phyloP scores from a whole-genome alignment of 306 rosid species.

The Fragaria nilgerrensis region DNA sequence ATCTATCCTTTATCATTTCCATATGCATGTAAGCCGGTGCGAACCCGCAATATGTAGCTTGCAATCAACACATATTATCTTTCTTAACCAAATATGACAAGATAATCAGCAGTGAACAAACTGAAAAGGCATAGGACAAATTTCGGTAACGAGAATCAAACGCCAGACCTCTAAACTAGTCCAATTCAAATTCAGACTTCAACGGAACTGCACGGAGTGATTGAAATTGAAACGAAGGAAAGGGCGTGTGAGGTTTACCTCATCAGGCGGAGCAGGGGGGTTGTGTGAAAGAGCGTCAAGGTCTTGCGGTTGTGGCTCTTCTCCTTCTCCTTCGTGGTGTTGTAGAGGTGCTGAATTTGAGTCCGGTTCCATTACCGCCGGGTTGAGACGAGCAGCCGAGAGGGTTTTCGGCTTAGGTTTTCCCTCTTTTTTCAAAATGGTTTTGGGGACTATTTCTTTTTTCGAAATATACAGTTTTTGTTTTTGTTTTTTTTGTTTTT shows the following conservation, averaged over 20 bases:
- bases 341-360: conserved; percentile 26
- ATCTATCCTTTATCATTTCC: no score
- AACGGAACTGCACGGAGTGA: not conserved
- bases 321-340: conserved; percentile 30
- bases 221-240: not conserved
- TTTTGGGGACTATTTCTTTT: no score
- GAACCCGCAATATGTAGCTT: not conserved
- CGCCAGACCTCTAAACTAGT: not conserved
- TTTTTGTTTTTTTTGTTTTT: no score
- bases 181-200: not conserved
- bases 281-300: conserved; percentile 46
- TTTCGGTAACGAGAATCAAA: not conserved
- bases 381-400: not conserved
- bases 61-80: not conserved
- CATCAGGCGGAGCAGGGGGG: conserved; percentile 70
- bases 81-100: not conserved
- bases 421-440: conserved; percentile 19
- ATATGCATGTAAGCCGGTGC: no score
- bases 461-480: no score
- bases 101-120: not conserved
- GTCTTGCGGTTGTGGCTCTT: conserved; percentile 9
- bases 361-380: conserved; percentile 42
- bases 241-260: conserved; percentile 32
- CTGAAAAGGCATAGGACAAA: not conserved
- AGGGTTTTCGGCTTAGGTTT: not conserved